Conservation (phyloP, 495 filamentous ascomycete species). For the Xylaria curta region DNA sequence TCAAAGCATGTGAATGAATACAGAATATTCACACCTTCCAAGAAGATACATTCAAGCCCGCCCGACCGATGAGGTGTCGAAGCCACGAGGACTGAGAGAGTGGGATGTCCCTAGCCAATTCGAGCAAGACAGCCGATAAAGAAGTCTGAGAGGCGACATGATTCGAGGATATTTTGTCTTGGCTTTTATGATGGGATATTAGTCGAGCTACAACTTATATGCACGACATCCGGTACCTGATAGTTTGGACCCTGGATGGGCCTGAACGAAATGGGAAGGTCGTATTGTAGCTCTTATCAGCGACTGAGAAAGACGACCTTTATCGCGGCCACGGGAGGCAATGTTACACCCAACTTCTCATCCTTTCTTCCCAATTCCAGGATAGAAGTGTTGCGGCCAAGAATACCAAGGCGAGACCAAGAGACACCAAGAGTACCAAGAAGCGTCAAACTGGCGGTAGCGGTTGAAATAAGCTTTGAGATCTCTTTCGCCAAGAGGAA, state of each 20-base stretch:
- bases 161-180: conserved; percentile 10
- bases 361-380: too few species aligned
- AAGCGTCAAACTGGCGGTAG: neutral
- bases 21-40: conserved; percentile 17
- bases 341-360: conserved; percentile 3
- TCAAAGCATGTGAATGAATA: neutral
- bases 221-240: neutral
- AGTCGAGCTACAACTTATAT: neutral
- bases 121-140: conserved; percentile 15
- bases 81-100: neutral
- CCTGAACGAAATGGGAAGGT: conserved; percentile 18
- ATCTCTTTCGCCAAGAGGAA: conserved; percentile 13
- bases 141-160: neutral
- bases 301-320: neutral
- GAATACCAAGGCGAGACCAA: conserved; percentile 19
- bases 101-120: conserved; percentile 10
- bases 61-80: neutral
- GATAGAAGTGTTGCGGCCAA: conserved; percentile 17
- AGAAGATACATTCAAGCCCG: conserved; percentile 18
- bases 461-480: conserved; percentile 26
- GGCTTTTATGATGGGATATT: neutral
- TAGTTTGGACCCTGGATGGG: neutral
- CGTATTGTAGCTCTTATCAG: conserved; percentile 20
- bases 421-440: conserved; percentile 23
- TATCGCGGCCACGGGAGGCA: neutral